A percentile compares a stretch with the other conserved stretches of the same genome.
Evolutionary conservation across 1,139 yeast species (phyloP).

Genomic region (Magnusiomyces tetraspermus): DNA sequence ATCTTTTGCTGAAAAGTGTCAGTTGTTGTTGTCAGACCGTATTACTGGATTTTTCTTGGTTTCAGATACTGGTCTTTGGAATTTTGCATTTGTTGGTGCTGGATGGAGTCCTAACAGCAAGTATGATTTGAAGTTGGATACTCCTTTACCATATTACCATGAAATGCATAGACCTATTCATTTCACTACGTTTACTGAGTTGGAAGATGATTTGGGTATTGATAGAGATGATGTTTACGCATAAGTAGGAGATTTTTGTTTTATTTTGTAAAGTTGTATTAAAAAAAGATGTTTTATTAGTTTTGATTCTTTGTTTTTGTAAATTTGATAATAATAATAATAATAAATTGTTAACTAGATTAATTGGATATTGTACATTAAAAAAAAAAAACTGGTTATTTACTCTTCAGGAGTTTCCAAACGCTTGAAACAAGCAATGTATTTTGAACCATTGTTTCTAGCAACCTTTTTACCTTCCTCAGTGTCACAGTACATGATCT

Average conservation of each 20-base stretch:
- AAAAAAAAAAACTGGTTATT: not conserved
- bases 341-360: not conserved
- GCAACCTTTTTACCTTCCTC: conserved; percentile 97
- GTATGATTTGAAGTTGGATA: conserved; percentile 63
- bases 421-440: conserved; percentile 79
- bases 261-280: not conserved
- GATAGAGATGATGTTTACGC: conserved; percentile 65
- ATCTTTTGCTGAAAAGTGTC: conserved; percentile 52
- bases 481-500: conserved; percentile 79
- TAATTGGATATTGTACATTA: not conserved
- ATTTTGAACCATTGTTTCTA: conserved; percentile 80
- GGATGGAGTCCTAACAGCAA: conserved; percentile 57
- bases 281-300: too few relatives aligned
- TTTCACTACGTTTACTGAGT: conserved; percentile 61
- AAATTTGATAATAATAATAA: too few relatives aligned
- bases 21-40: conserved; percentile 64
- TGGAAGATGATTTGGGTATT: conserved; percentile 58
- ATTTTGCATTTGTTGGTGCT: conserved; percentile 81
- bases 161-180: conserved; percentile 85
- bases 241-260: conserved; percentile 22
- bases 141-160: conserved; percentile 75
- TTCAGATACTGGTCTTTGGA: conserved; percentile 83
- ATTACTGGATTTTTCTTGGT: conserved; percentile 77
- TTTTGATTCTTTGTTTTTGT: too few relatives aligned
- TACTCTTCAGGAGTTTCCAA: conserved; percentile 16